Evolutionary conservation across 148 eudicot genomes (phyloP).

Genomic region (Amaranthus hypochondriacus): DNA sequence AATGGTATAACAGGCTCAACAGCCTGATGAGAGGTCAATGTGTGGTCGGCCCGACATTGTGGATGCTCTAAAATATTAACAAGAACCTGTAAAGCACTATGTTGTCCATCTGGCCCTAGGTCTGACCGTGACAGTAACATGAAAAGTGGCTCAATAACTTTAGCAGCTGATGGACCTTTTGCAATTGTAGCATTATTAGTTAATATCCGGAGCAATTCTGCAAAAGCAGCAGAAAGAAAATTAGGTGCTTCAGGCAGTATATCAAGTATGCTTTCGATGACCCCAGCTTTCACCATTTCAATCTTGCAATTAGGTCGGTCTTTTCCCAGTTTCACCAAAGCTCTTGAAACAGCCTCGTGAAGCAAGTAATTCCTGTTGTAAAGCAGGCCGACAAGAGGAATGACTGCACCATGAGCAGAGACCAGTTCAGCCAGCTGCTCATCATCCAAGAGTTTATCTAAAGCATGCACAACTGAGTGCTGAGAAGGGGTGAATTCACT

Average conservation of each 20-base stretch:
- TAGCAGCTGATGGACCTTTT: conserved; percentile 87
- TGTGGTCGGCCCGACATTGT: conserved; percentile 70
- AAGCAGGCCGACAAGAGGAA: conserved; percentile 87
- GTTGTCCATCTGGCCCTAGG: conserved; percentile 91
- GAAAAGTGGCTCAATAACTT: conserved; percentile 87
- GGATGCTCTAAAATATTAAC: conserved; percentile 89
- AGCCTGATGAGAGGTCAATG: conserved; percentile 74
- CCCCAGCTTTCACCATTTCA: conserved; percentile 98
- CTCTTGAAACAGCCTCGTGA: conserved; percentile 88
- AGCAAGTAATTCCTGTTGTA: conserved; percentile 75
- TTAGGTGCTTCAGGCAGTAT: conserved; percentile 90
- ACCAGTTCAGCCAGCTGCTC: conserved; percentile 86
- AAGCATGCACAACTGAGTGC: conserved; percentile 77
- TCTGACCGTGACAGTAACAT: conserved; percentile 67
- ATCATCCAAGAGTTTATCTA: conserved; percentile 90
- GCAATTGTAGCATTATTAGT: conserved; percentile 94
- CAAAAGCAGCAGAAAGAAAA: conserved; percentile 84
- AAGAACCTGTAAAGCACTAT: conserved; percentile 90
- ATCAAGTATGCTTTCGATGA: conserved; percentile 80
- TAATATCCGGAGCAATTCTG: conserved; percentile 87
- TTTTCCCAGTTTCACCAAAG: conserved; percentile 95
- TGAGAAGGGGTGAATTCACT: conserved; percentile 79
- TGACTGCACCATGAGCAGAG: conserved; percentile 88
- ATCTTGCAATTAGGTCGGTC: conserved; percentile 93
- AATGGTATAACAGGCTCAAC: conserved; percentile 84